Base-by-base conservation (phyloP, 177 flowering plant species). In the Vitis hybrid region DNA sequence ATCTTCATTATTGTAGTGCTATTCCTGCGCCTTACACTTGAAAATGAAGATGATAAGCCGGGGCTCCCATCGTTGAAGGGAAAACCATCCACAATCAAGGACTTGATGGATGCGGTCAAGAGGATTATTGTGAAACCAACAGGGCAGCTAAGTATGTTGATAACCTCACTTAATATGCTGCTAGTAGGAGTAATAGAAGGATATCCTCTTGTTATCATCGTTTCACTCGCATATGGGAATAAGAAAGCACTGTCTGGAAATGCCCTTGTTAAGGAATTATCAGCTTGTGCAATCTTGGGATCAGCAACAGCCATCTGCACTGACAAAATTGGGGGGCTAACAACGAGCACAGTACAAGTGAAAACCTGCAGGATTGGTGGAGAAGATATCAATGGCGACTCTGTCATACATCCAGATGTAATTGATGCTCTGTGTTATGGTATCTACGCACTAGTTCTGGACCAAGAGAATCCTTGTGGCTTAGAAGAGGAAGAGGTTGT, bases 261-360 rank as follows among this genome's bases (percentile, higher is more conserved):
- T 50, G 74, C 58, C 20, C 3, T 33, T 0, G 61, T 13, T 18
- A 66, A 60, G 19, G 61, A 70, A n/a, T 10, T 55, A 9, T 64
- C 16, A 5, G 65, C 71, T 20, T 66, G 60, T 66, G 68, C 50
- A 16, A 62, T 60, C 10, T 49, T 73, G 74, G 69, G 61, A 2
- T 58, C 66, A 29, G 70, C 64, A 20, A 66, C 65, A 1, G 60
- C 55, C 48, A 74, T 77, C 16, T 77, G 73, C 59, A 61, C 64
- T 0, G 74, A 77, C 60, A 73, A 60, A 64, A 51, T 62, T 57
- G 72, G 71, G 1, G 51, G 53, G 49, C 12, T 58, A 19, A 59
- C 60, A 33, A 26, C 26, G 67, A 6, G 65, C 19, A 31, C 26
- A 6, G 12, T 16, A 51, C 55, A 63, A 67, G 75, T 71, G 13